Percentiles rank a stretch among this genome's conserved stretches.
Conservation (phyloP, 805 yeast genomes). For the Monosporozyma unispora region DNA sequence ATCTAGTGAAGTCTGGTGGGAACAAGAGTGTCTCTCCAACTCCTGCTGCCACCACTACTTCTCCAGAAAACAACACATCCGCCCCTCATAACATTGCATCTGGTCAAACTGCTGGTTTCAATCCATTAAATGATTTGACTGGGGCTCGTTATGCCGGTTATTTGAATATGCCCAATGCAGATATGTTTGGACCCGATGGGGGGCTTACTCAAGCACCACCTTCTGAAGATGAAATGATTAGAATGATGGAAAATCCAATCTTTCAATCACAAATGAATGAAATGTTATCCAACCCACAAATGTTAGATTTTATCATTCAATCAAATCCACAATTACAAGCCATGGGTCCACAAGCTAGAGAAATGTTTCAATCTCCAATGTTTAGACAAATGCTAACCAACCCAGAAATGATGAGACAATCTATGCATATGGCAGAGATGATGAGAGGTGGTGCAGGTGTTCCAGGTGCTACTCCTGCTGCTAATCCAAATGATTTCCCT, state of each 20-base stretch:
- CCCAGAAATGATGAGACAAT: slow-evolving; percentile 76
- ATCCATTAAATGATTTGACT: slow-evolving; percentile 85
- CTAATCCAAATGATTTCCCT: slow-evolving; percentile 32
- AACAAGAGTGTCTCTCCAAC: slow-evolving; percentile 14
- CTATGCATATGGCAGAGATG: slow-evolving; percentile 64
- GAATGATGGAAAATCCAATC: slow-evolving; percentile 73
- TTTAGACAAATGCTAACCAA: slow-evolving; percentile 73
- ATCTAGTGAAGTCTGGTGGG: slow-evolving; percentile 76
- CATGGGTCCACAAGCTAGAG: slow-evolving; percentile 84
- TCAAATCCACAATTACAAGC: slow-evolving; percentile 77
- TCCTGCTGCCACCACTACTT: slow-evolving; percentile 20
- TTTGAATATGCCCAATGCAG: slow-evolving; percentile 69
- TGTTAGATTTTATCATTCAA: slow-evolving; percentile 72
- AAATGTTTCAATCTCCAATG: slow-evolving; percentile 74
- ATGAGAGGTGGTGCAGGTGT: slow-evolving; percentile 30
- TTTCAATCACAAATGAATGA: slow-evolving; percentile 76
- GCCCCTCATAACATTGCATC: slow-evolving; percentile 76
- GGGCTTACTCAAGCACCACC: slow-evolving; percentile 51
- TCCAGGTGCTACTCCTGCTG: background rate
- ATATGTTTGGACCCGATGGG: slow-evolving; percentile 91
- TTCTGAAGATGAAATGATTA: slow-evolving; percentile 62
- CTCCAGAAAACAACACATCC: slow-evolving; percentile 13
- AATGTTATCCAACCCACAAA: slow-evolving; percentile 78
- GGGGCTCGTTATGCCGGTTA: slow-evolving; percentile 95
- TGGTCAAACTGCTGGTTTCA: slow-evolving; percentile 73